These are phyloP conservation scores for Lumnitzera racemosa DNA, from an alignment of 345 rosid species.

Conservation along the genomic window DNA sequence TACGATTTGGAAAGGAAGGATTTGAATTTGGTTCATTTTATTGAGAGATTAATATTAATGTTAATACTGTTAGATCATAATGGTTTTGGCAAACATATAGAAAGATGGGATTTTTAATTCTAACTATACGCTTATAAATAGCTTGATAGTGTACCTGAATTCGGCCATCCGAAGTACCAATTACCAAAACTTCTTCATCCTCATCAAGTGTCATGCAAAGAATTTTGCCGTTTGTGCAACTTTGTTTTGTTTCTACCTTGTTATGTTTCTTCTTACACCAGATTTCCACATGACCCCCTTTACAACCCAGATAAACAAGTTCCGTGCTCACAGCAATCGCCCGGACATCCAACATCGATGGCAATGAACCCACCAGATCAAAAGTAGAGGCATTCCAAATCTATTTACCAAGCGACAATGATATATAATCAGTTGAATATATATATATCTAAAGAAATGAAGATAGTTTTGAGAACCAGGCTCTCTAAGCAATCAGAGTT, in stretches of 20 bases:
- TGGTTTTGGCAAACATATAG: too few species aligned
- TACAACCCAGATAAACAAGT: slow-evolving; percentile 55
- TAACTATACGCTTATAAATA: neutral
- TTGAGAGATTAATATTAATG: too few species aligned
- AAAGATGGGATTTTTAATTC: too few species aligned
- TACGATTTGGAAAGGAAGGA: too few species aligned
- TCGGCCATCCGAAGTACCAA: slow-evolving; percentile 57
- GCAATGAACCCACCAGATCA: slow-evolving; percentile 34
- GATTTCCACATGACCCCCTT: slow-evolving; percentile 48
- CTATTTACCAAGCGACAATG: slow-evolving; percentile 19
- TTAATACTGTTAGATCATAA: too few species aligned
- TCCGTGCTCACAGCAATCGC: slow-evolving; percentile 47
- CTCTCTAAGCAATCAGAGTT: neutral
- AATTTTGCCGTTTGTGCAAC: slow-evolving; percentile 31
- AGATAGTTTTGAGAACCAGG: neutral
- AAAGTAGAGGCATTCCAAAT: slow-evolving; percentile 47
- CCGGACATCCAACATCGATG: slow-evolving; percentile 36
- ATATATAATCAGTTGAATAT: neutral
- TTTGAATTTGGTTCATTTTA: too few species aligned
- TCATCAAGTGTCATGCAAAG: slow-evolving; percentile 43
- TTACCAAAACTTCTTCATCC: slow-evolving; percentile 42
- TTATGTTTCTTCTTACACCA: slow-evolving; percentile 55
- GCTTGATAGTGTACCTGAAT: slow-evolving; percentile 36
- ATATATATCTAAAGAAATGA: too few species aligned
- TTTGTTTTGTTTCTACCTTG: slow-evolving; percentile 38